Conservation (phyloP, 1,284 basidiomycete genomes). For the Leccinum subrobustum region DNA sequence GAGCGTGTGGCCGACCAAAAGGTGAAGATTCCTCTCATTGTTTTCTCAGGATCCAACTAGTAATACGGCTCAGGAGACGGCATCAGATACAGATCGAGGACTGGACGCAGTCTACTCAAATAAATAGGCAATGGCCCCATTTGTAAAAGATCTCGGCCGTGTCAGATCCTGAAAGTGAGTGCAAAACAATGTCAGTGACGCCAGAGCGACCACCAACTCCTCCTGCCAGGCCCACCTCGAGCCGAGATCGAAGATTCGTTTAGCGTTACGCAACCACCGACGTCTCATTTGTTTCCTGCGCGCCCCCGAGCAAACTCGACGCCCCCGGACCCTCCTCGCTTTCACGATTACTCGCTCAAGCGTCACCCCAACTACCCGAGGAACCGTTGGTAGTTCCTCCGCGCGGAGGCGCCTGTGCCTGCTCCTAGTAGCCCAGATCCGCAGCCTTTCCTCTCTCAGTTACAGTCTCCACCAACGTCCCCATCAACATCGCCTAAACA, state of each 20-base stretch:
- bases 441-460: background rate
- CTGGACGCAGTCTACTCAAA: conserved; percentile 72
- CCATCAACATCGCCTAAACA: conserved; percentile 37
- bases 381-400: conserved; percentile 33
- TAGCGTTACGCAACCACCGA: conserved; percentile 57
- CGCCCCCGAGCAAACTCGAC: conserved; percentile 64
- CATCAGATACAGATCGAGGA: conserved; percentile 92
- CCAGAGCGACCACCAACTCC: conserved; percentile 32
- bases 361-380: conserved; percentile 42
- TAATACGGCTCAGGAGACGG: conserved; percentile 84
- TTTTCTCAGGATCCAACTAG: conserved; percentile 60
- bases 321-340: conserved; percentile 71
- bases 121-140: conserved; percentile 56
- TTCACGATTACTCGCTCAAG: conserved; percentile 74
- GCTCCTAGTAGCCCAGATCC: background rate
- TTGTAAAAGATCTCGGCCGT: conserved; percentile 50
- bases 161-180: conserved; percentile 35
- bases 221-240: conserved; percentile 51
- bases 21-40: conserved; percentile 43
- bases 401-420: conserved; percentile 9
- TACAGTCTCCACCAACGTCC: conserved; percentile 31
- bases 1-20: conserved; percentile 81
- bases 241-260: conserved; percentile 69
- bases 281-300: conserved; percentile 59
- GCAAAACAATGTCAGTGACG: conserved; percentile 38